A percentile compares a stretch with the other conserved stretches of the same genome.
phyloP scores from a whole-genome alignment of 169 alveolate genomes.

The Ichthyophthirius multifiliis region DNA sequence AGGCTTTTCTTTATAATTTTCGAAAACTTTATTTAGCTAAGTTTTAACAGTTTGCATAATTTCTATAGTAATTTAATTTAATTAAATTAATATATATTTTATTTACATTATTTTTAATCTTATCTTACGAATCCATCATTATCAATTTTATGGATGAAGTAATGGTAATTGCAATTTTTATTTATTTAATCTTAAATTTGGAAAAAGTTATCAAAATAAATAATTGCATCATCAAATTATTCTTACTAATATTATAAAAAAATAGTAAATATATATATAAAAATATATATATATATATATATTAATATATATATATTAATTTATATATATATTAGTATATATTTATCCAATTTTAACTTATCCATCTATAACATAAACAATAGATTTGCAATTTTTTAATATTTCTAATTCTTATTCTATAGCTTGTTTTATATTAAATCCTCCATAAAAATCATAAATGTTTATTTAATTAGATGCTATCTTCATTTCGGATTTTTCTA shows the following conservation, averaged over 20 bases:
- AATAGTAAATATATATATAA: background rate
- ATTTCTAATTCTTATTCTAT: constrained; percentile 51
- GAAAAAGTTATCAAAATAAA: constrained; percentile 41
- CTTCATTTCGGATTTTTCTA: background rate
- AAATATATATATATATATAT: background rate
- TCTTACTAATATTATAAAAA: constrained; percentile 43
- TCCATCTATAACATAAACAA: constrained; percentile 82
- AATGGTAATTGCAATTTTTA: constrained; percentile 53
- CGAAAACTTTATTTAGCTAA: constrained; percentile 46
- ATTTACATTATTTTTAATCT: constrained; percentile 44
- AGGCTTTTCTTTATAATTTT: constrained; percentile 43
- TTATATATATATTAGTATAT: background rate
- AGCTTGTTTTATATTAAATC: constrained; percentile 55
- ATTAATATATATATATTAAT: too few species aligned
- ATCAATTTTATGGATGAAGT: constrained; percentile 83
- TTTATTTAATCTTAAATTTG: constrained; percentile 21
- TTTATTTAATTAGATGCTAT: background rate
- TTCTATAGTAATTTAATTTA: background rate
- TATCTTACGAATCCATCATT: constrained; percentile 65
- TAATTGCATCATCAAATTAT: constrained; percentile 54
- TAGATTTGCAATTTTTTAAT: constrained; percentile 59
- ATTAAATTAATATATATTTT: background rate
- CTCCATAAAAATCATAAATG: constrained; percentile 64
- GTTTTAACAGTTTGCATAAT: constrained; percentile 45
- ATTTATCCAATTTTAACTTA: background rate